phyloP scores from a whole-genome alignment of 257 asterid genomes.

The Ocimum tenuiflorum region DNA sequence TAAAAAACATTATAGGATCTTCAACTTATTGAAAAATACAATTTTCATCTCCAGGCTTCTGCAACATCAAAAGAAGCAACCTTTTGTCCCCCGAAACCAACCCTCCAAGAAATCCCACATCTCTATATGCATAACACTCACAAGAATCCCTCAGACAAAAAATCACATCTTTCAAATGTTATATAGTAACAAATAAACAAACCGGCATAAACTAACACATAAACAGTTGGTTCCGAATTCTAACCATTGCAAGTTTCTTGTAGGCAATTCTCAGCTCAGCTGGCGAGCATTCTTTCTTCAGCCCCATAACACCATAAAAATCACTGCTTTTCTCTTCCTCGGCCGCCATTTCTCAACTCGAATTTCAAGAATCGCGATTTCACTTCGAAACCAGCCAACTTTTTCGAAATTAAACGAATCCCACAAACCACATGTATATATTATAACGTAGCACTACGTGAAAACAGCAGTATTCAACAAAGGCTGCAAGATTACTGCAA shows the following conservation, averaged over 20 bases:
- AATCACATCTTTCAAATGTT: neutral
- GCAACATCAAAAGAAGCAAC: neutral
- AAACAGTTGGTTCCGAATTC: constrained; percentile 8
- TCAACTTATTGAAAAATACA: neutral
- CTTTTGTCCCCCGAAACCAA: neutral
- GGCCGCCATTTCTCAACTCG: constrained; percentile 41
- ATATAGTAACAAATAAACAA: neutral
- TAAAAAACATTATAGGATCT: neutral
- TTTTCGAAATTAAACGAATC: neutral
- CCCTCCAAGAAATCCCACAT: neutral
- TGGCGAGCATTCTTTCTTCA: constrained; percentile 65
- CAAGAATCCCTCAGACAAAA: neutral
- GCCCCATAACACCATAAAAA: constrained; percentile 61
- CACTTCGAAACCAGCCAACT: neutral
- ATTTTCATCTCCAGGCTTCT: neutral
- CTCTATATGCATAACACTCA: neutral
- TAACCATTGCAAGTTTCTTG: constrained; percentile 86
- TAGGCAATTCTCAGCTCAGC: constrained; percentile 66
- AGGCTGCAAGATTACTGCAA: neutral
- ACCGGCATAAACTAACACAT: neutral
- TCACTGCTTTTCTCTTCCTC: constrained; percentile 37
- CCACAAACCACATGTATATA: no score
- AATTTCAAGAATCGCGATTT: constrained; percentile 14
- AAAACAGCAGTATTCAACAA: neutral
- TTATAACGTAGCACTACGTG: neutral